phyloP scores from a whole-genome alignment of 1,284 basidiomycete genomes.

The Naganishia liquefaciens region DNA sequence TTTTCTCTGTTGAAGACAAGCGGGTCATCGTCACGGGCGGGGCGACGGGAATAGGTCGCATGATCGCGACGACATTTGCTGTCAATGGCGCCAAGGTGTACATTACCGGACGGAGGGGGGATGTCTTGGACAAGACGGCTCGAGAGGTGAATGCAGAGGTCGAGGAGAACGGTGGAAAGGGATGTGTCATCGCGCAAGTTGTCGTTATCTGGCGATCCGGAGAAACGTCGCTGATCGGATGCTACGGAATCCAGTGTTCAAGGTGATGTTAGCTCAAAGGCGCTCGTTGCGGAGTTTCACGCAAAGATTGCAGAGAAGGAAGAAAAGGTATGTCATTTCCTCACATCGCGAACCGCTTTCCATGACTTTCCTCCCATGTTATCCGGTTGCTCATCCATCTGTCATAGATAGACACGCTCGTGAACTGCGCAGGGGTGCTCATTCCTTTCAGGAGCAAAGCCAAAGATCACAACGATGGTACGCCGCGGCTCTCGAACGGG shows the following conservation, averaged over 20 bases:
- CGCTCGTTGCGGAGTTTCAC: constrained; percentile 43
- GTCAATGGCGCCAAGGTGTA: constrained; percentile 53
- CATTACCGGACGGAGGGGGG: constrained; percentile 50
- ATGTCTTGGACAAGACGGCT: constrained; percentile 48
- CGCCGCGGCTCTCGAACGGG: constrained; percentile 2
- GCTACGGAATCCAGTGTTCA: constrained; percentile 40
- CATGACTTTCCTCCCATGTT: no score
- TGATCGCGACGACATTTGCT: constrained; percentile 47
- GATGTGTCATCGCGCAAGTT: constrained; percentile 25
- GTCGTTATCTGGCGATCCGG: background rate
- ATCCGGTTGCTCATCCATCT: no score
- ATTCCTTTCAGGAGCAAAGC: constrained; percentile 40
- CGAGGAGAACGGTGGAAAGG: constrained; percentile 10
- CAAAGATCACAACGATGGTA: constrained; percentile 43
- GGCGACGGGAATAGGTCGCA: constrained; percentile 41
- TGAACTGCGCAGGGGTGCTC: constrained; percentile 50
- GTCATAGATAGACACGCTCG: constrained; percentile 47
- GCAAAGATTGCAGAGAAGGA: constrained; percentile 42
- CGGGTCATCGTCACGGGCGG: constrained; percentile 43
- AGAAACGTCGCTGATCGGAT: background rate
- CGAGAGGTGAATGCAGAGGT: constrained; percentile 41
- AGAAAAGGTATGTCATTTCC: constrained; percentile 28
- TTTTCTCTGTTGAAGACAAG: constrained; percentile 31
- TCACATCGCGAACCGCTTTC: constrained; percentile 29
- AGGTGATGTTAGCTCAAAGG: constrained; percentile 51